A percentile compares a stretch with the other conserved stretches of the same genome.
These are phyloP conservation scores for Neonectria magnoliae DNA, from an alignment of 2,329 filamentous ascomycete genomes.

Conservation along the genomic window DNA sequence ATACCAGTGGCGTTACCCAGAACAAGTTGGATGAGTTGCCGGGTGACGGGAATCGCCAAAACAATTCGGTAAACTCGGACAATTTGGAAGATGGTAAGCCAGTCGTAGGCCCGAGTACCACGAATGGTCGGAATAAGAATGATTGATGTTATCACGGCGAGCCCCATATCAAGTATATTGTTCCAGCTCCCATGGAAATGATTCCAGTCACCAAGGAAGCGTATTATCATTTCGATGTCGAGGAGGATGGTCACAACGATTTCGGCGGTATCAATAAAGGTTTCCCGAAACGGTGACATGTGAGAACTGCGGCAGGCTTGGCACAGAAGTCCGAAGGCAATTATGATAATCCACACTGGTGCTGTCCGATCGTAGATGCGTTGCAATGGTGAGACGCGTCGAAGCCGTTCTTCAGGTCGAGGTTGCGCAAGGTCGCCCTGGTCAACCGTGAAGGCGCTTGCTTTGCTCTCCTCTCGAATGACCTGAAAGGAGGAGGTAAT, in stretches of 20 bases:
- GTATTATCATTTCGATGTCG: conserved; percentile 82
- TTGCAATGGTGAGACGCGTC: conserved; percentile 66
- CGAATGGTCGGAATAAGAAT: conserved; percentile 88
- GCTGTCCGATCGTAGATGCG: conserved; percentile 77
- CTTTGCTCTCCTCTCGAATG: conserved; percentile 94
- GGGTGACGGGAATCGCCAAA: conserved; percentile 85
- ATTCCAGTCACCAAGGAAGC: conserved; percentile 83
- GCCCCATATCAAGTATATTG: conserved; percentile 82
- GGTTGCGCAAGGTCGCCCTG: conserved; percentile 56
- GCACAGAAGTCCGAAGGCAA: conserved; percentile 80
- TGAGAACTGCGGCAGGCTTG: conserved; percentile 80
- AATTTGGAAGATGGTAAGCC: conserved; percentile 94
- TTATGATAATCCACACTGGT: conserved; percentile 82
- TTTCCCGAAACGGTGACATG: conserved; percentile 71
- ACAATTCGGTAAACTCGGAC: conserved; percentile 92
- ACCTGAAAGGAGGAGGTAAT: conserved; percentile 99
- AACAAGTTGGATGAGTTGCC: conserved; percentile 86
- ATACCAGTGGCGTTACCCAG: conserved; percentile 93
- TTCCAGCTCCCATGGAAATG: conserved; percentile 77
- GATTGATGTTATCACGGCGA: conserved; percentile 83
- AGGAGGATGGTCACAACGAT: conserved; percentile 80
- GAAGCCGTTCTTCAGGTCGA: conserved; percentile 51
- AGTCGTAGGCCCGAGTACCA: conserved; percentile 79
- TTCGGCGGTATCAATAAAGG: conserved; percentile 78
- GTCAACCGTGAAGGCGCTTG: conserved; percentile 89